Evolutionary conservation across 805 yeast genomes (phyloP).

Genomic region (Sugiyamaella valdiviana): DNA sequence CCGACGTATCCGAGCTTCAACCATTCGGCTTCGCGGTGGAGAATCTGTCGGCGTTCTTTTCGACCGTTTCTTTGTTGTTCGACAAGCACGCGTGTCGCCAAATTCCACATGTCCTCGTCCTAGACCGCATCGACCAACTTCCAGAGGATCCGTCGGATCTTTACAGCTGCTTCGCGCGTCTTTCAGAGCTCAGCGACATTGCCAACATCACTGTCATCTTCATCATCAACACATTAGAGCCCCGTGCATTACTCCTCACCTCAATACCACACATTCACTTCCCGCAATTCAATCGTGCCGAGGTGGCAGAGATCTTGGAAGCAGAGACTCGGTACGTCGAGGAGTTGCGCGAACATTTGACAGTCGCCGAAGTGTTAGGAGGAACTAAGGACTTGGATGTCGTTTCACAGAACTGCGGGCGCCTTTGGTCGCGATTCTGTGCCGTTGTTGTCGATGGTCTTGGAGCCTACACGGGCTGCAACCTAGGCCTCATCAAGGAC

Average conservation of each 20-base stretch:
- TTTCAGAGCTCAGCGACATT: constrained; percentile 38
- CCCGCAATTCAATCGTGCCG: constrained; percentile 36
- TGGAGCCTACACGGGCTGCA: constrained; percentile 43
- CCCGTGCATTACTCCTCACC: constrained; percentile 36
- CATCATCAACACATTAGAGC: constrained; percentile 41
- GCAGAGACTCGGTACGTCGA: background rate
- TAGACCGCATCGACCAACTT: constrained; percentile 46
- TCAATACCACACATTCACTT: constrained; percentile 42
- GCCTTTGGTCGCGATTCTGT: constrained; percentile 40
- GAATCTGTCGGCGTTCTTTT: constrained; percentile 39
- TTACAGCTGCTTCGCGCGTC: constrained; percentile 36
- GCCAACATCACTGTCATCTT: constrained; percentile 38
- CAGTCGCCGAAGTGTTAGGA: background rate
- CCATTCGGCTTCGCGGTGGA: constrained; percentile 34
- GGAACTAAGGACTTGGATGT: no score
- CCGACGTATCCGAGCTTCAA: constrained; percentile 8
- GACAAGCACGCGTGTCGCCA: constrained; percentile 29
- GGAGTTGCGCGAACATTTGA: constrained; percentile 4
- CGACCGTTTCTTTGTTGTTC: constrained; percentile 35
- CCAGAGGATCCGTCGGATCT: constrained; percentile 39
- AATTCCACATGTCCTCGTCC: constrained; percentile 41
- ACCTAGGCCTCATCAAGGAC: constrained; percentile 28
- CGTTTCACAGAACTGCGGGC: constrained; percentile 3
- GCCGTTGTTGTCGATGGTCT: constrained; percentile 40
- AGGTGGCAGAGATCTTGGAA: constrained; percentile 34